phyloP scores from a whole-genome alignment of 1,139 yeast genomes.

The Yamadazyma mexicana region DNA sequence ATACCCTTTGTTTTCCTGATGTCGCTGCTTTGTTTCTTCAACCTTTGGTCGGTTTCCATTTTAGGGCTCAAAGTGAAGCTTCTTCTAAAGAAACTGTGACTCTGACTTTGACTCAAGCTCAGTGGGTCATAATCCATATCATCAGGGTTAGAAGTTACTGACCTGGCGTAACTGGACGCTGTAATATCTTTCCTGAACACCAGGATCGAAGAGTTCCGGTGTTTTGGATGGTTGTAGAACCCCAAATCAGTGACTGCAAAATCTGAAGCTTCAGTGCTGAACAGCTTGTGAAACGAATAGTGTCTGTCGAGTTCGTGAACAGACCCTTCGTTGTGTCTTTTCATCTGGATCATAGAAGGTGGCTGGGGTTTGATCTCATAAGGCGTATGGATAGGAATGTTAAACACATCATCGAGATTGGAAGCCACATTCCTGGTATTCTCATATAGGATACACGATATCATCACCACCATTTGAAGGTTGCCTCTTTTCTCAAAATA shows the following conservation, averaged over 20 bases:
- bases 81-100: conserved; percentile 5
- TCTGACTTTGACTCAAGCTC: conserved; percentile 9
- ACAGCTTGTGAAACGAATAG: conserved; percentile 13
- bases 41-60: conserved; percentile 4
- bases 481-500: conserved; percentile 68
- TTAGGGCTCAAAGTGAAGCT: conserved; percentile 9
- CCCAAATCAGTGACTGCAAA: not conserved
- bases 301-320: conserved; percentile 10
- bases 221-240: conserved; percentile 6
- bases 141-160: conserved; percentile 31
- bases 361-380: conserved; percentile 38
- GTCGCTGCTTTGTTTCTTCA: conserved; percentile 3
- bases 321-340: conserved; percentile 16
- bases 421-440: conserved; percentile 26
- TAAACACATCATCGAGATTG: conserved; percentile 17
- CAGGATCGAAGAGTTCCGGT: conserved; percentile 24
- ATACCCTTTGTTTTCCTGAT: conserved; percentile 7
- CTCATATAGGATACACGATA: conserved; percentile 67
- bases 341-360: conserved; percentile 20
- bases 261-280: conserved; percentile 14
- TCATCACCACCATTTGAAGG: conserved; percentile 88
- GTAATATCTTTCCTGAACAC: conserved; percentile 20
- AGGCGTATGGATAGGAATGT: conserved; percentile 51
- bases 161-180: conserved; percentile 12
- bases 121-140: conserved; percentile 26